Conservation (phyloP, 129 eudicot genomes). For the Centrapalus pauciflorus region DNA sequence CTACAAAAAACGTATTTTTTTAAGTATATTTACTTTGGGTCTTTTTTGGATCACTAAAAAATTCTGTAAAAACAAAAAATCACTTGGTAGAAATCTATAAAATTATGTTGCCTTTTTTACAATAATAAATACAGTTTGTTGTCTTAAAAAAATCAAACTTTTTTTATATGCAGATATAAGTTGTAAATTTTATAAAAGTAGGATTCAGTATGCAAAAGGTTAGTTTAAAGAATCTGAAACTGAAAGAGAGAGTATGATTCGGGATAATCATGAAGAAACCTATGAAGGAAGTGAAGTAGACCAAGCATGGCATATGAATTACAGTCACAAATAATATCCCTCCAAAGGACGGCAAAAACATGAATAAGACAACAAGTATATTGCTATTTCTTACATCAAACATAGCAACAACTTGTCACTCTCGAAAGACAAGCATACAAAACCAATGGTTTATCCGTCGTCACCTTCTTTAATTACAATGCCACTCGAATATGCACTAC, state of each 20-base stretch:
- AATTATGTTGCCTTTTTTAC: too few relatives aligned
- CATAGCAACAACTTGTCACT: not conserved
- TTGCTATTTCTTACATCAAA: slow-evolving; percentile 8
- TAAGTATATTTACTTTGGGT: too few relatives aligned
- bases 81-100: too few relatives aligned
- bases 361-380: slow-evolving; percentile 20
- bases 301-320: slow-evolving; percentile 11
- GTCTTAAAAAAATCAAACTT: too few relatives aligned
- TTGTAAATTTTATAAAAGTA: not conserved
- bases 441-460: slow-evolving; percentile 13
- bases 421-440: slow-evolving; percentile 18
- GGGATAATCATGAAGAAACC: not conserved
- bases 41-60: too few relatives aligned
- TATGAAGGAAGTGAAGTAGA: slow-evolving; percentile 11
- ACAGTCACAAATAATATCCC: slow-evolving; percentile 21
- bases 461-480: slow-evolving; percentile 5
- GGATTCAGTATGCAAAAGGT: not conserved
- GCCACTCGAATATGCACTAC: slow-evolving; percentile 24
- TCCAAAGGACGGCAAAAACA: slow-evolving; percentile 18
- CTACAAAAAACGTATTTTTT: too few relatives aligned
- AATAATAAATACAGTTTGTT: too few relatives aligned
- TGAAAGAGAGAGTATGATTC: slow-evolving; percentile 1
- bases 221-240: not conserved
- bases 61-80: too few relatives aligned
- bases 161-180: too few relatives aligned